Percentiles rank a stretch among this genome's conserved stretches.
phyloP scores from a whole-genome alignment of 2,329 filamentous ascomycete species.

The Ophiocordyceps camponoti-rufipedis region DNA sequence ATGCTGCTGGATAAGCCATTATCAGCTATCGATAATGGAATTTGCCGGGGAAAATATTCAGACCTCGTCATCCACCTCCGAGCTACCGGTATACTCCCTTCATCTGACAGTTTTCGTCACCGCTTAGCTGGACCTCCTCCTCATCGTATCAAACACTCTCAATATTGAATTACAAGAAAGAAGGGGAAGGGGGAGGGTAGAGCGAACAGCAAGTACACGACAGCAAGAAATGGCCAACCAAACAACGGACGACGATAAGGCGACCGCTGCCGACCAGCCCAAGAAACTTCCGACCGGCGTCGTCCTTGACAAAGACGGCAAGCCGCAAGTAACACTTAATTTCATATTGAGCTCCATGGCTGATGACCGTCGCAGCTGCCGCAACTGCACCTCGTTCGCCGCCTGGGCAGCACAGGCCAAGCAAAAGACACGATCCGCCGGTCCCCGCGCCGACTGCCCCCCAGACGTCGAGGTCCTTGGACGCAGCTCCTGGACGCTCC shows the following conservation, averaged over 20 bases:
- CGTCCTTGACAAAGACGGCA: constrained; percentile 62
- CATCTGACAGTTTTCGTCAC: too few species aligned
- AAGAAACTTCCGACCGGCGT: constrained; percentile 52
- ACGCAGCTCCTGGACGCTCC: constrained; percentile 77
- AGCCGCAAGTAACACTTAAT: constrained; percentile 40
- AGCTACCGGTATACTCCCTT: too few species aligned
- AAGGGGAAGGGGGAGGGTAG: background rate
- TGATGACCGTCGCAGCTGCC: constrained; percentile 10
- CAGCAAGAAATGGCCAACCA: constrained; percentile 16
- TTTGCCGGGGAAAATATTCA: too few species aligned
- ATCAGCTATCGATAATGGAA: too few species aligned
- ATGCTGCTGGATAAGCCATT: too few species aligned
- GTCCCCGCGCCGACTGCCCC: constrained; percentile 52
- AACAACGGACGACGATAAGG: constrained; percentile 9
- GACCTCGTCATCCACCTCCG: too few species aligned
- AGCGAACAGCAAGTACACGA: background rate
- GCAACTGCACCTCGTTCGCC: constrained; percentile 14
- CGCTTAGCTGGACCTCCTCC: too few species aligned
- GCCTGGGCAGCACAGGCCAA: constrained; percentile 11
- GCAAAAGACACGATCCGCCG: constrained; percentile 9
- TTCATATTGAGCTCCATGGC: background rate
- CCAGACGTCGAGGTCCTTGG: constrained; percentile 80
- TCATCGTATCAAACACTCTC: too few species aligned
- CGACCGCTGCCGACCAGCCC: constrained; percentile 14
- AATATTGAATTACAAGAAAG: background rate